Conservation (phyloP, 2,329 filamentous ascomycete genomes). For the Diaporthe citrichinensis region DNA sequence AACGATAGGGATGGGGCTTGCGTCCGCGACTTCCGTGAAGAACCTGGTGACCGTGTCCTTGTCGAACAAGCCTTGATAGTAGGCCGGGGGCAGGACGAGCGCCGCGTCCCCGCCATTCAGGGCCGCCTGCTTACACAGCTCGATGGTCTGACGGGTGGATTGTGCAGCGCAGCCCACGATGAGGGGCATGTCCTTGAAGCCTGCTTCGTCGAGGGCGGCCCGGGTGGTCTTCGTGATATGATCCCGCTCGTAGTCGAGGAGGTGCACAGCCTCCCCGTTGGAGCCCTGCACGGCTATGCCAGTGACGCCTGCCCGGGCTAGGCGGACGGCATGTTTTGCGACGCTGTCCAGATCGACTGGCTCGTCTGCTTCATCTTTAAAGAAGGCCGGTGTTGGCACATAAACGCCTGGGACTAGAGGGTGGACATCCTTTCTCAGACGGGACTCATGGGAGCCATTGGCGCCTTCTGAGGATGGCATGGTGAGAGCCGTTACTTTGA, state of each 20-base stretch:
- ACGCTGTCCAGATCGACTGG: conserved; percentile 65
- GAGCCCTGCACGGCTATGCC: conserved; percentile 75
- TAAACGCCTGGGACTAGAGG: conserved; percentile 59
- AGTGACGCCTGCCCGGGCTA: conserved; percentile 71
- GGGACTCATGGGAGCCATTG: neutral
- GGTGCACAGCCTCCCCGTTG: conserved; percentile 77
- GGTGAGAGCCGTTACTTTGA: neutral
- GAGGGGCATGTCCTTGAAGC: conserved; percentile 70
- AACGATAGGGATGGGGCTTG: conserved; percentile 64
- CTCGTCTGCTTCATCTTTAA: conserved; percentile 60
- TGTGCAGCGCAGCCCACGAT: conserved; percentile 78
- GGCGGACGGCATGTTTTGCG: conserved; percentile 65
- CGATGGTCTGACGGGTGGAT: conserved; percentile 75
- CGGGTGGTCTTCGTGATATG: conserved; percentile 69
- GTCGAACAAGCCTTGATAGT: conserved; percentile 73
- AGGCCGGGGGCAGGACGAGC: conserved; percentile 76
- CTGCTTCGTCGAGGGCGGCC: conserved; percentile 67
- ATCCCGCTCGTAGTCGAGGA: conserved; percentile 72
- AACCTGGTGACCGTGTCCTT: conserved; percentile 69
- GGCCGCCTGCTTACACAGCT: conserved; percentile 74
- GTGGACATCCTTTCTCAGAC: neutral
- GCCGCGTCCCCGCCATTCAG: conserved; percentile 76
- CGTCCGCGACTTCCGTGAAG: conserved; percentile 70
- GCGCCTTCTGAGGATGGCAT: conserved; percentile 22
- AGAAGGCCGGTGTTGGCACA: conserved; percentile 71